Percentiles rank a stretch among this genome's conserved stretches.
These are phyloP conservation scores for Jacaranda mimosifolia DNA, from an alignment of 257 asterid species.

Conservation along the genomic window DNA sequence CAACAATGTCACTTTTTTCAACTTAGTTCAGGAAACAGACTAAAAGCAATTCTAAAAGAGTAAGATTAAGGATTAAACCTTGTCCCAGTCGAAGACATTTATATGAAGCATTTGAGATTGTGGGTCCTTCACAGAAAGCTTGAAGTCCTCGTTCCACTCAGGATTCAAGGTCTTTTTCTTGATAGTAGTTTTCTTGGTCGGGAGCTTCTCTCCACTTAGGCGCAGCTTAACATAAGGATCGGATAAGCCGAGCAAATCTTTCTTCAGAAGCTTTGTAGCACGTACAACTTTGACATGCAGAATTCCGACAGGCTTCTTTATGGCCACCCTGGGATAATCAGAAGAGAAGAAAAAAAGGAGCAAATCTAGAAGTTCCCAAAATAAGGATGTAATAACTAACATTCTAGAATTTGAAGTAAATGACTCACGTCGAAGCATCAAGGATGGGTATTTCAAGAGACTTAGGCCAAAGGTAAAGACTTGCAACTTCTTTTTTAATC, in stretches of 20 bases:
- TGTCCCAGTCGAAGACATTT: constrained; percentile 85
- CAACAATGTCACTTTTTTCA: background rate
- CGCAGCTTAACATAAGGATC: constrained; percentile 89
- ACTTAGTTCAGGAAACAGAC: background rate
- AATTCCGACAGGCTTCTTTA: constrained; percentile 86
- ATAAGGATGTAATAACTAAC: constrained; percentile 21
- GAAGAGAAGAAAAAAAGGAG: background rate
- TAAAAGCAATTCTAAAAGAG: background rate
- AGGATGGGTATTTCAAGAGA: constrained; percentile 84
- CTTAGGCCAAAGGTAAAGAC: constrained; percentile 86
- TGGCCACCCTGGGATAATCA: constrained; percentile 56
- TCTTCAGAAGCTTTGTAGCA: constrained; percentile 85
- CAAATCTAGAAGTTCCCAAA: background rate
- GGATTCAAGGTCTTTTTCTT: constrained; percentile 87
- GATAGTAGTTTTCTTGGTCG: constrained; percentile 72
- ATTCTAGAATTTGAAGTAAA: background rate
- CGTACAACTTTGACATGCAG: constrained; percentile 81
- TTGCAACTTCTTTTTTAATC: constrained; percentile 71
- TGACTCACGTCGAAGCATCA: constrained; percentile 76
- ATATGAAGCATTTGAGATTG: constrained; percentile 72
- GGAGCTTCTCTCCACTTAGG: constrained; percentile 76
- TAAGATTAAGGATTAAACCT: constrained; percentile 50
- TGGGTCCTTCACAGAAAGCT: constrained; percentile 86
- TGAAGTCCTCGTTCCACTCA: constrained; percentile 90
- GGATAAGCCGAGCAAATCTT: constrained; percentile 84